Evolutionary conservation across 1,284 basidiomycete genomes (phyloP).

Genomic region (Phylloboletellus chloephorus): DNA sequence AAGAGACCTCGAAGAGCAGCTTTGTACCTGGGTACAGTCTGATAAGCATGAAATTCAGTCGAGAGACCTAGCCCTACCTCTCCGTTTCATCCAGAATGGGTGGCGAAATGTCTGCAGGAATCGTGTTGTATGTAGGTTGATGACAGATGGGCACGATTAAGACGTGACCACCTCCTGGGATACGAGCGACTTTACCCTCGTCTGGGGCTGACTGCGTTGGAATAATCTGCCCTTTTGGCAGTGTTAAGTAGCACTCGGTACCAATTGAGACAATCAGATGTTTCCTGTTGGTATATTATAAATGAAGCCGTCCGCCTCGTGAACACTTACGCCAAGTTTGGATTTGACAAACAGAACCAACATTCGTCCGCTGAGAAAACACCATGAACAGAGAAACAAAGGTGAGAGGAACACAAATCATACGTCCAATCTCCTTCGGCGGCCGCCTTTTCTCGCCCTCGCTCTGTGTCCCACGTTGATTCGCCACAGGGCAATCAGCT

Average conservation of each 20-base stretch:
- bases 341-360: slow-evolving; percentile 96
- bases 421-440: slow-evolving; percentile 75
- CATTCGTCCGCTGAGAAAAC: slow-evolving; percentile 69
- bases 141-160: slow-evolving; percentile 80
- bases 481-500: slow-evolving; percentile 77
- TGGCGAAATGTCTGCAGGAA: slow-evolving; percentile 70
- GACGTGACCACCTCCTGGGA: slow-evolving; percentile 92
- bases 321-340: slow-evolving; percentile 69
- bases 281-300: slow-evolving; percentile 51
- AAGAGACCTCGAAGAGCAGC: slow-evolving; percentile 68
- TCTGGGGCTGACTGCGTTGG: slow-evolving; percentile 60
- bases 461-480: slow-evolving; percentile 35
- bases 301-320: slow-evolving; percentile 8
- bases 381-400: slow-evolving; percentile 6
- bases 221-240: slow-evolving; percentile 90
- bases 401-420: slow-evolving; percentile 26
- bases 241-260: slow-evolving; percentile 84
- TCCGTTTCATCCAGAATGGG: slow-evolving; percentile 80
- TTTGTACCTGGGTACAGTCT: slow-evolving; percentile 61
- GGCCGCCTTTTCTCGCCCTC: slow-evolving; percentile 50
- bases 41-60: slow-evolving; percentile 1
- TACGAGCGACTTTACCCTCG: slow-evolving; percentile 38
- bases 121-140: slow-evolving; percentile 56
- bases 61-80: slow-evolving; percentile 35
- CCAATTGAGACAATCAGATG: slow-evolving; percentile 93